Percentiles rank a stretch among this genome's conserved stretches.
These are phyloP conservation scores for Pythium coloratum DNA, from an alignment of 352 stramenopile genomes.

Conservation along the genomic window DNA sequence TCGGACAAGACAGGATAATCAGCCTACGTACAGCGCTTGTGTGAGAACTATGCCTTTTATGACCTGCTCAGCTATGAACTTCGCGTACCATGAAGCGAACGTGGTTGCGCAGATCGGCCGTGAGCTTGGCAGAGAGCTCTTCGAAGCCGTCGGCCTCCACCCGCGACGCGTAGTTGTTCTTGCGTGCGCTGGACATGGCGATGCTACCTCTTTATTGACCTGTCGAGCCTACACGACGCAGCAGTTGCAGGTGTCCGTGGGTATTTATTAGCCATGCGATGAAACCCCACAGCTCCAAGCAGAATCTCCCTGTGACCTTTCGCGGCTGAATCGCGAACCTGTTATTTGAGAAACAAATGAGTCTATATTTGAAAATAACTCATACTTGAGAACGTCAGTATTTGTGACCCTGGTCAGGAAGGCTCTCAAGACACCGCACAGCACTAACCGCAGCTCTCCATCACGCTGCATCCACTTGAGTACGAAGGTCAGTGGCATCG, in stretches of 20 bases:
- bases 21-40: constrained; percentile 30
- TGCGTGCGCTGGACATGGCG: constrained; percentile 46
- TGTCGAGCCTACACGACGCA: neutral
- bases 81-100: constrained; percentile 79
- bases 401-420: too few relatives aligned
- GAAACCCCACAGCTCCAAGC: constrained; percentile 4
- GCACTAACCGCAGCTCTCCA: neutral
- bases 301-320: constrained; percentile 22
- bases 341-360: neutral
- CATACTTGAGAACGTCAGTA: neutral
- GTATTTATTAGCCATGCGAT: neutral
- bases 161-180: constrained; percentile 63
- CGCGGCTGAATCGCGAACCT: neutral
- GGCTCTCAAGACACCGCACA: too few relatives aligned
- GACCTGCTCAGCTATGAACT: neutral
- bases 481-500: too few relatives aligned
- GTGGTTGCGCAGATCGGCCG: constrained; percentile 79
- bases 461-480: too few relatives aligned
- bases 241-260: neutral
- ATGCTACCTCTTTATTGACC: neutral
- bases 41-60: neutral
- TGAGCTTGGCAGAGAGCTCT: constrained; percentile 84
- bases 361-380: neutral
- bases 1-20: constrained; percentile 88
- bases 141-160: constrained; percentile 75